phyloP scores from a whole-genome alignment of 148 eudicot genomes.

The Beta vulgaris region DNA sequence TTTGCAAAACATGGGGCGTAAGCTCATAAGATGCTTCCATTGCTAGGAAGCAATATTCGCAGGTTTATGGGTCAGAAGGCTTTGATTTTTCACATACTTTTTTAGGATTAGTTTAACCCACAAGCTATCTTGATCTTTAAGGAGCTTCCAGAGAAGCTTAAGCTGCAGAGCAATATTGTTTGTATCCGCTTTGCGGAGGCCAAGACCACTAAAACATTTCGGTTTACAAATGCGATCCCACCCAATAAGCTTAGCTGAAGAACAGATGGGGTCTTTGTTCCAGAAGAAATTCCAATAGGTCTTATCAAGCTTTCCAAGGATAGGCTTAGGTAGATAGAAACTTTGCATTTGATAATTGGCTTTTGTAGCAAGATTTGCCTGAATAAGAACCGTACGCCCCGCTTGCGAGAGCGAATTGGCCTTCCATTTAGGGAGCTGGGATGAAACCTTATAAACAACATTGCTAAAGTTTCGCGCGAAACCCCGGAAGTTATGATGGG shows the following conservation, averaged over 20 bases:
- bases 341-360: background rate
- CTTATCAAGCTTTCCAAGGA: no score
- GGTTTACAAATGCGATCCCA: background rate
- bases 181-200: background rate
- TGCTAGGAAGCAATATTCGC: no score
- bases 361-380: background rate
- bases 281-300: no score
- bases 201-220: background rate
- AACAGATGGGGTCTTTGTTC: background rate
- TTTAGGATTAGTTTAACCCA: background rate
- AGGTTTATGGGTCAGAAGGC: no score
- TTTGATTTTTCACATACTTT: background rate
- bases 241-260: background rate
- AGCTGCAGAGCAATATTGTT: background rate
- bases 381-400: background rate
- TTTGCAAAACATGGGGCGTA: no score
- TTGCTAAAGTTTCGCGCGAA: no score
- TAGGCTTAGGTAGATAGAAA: no score
- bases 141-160: background rate
- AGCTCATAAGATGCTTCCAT: no score
- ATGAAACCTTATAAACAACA: no score
- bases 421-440: background rate
- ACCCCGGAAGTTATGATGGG: background rate
- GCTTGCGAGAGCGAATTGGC: no score
- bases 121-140: background rate